Conservation (phyloP, 192 early-diverging fungal species). For the Jimgerdemannia lactiflua region DNA sequence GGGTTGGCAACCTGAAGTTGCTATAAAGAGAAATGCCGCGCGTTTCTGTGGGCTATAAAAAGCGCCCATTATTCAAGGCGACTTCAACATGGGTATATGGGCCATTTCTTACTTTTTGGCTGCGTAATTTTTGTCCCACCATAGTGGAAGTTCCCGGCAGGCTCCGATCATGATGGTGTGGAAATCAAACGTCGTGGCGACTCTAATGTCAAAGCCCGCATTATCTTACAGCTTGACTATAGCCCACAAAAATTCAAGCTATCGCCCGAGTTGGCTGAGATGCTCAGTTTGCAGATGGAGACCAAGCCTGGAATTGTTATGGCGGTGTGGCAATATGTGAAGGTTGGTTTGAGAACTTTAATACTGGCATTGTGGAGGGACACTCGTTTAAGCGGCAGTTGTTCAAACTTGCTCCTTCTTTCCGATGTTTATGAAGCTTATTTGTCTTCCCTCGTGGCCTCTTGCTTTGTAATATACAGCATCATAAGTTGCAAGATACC, state of each 20-base stretch:
- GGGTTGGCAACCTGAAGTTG: too few relatives aligned
- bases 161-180: conserved; percentile 76
- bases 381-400: too few relatives aligned
- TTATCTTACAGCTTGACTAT: conserved; percentile 77
- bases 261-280: conserved; percentile 62
- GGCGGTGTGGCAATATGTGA: conserved; percentile 96
- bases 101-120: too few relatives aligned
- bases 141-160: conserved; percentile 56
- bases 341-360: conserved; percentile 44
- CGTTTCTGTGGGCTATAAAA: too few relatives aligned
- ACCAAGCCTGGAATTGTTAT: conserved; percentile 74
- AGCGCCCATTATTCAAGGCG: too few relatives aligned
- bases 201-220: conserved; percentile 73
- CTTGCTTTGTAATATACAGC: conserved; percentile 31
- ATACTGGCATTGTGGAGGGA: too few relatives aligned
- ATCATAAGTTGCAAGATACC: conserved; percentile 84
- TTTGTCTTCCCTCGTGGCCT: background rate
- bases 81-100: too few relatives aligned
- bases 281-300: conserved; percentile 78
- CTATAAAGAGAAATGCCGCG: too few relatives aligned
- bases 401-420: too few relatives aligned
- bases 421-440: too few relatives aligned
- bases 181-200: conserved; percentile 94
- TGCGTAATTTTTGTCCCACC: background rate
- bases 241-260: conserved; percentile 82